These are phyloP conservation scores for Umbelopsis sp. DNA, from an alignment of 192 early-diverging fungal species.

Conservation along the genomic window DNA sequence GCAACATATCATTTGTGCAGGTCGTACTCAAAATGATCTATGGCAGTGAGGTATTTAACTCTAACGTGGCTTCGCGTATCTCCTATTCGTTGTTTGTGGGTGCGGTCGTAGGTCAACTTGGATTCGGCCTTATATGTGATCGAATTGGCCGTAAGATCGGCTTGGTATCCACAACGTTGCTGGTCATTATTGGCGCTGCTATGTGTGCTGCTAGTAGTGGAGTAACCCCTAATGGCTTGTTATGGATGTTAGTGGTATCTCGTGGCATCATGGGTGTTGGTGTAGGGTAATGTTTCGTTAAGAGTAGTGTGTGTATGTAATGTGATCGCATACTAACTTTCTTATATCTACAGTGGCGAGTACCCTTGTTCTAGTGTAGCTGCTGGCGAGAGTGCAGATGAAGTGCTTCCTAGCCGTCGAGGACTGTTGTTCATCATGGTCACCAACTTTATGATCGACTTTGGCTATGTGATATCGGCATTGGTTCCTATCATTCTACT, in stretches of 20 bases:
- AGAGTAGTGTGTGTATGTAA: slow-evolving; percentile 10
- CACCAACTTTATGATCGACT: slow-evolving; percentile 56
- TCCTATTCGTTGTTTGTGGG: slow-evolving; percentile 56
- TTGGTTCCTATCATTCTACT: slow-evolving; percentile 50
- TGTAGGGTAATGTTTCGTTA: slow-evolving; percentile 18
- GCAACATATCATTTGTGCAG: slow-evolving; percentile 54
- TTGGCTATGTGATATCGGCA: slow-evolving; percentile 50
- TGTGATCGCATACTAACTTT: not conserved
- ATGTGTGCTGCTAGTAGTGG: slow-evolving; percentile 47
- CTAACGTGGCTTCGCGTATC: slow-evolving; percentile 44
- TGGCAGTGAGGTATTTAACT: slow-evolving; percentile 36
- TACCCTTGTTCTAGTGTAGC: slow-evolving; percentile 58
- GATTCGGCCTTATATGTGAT: slow-evolving; percentile 53
- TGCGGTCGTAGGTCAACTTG: slow-evolving; percentile 55
- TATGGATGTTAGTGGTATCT: slow-evolving; percentile 51
- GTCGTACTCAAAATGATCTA: slow-evolving; percentile 51
- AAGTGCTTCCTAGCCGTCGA: slow-evolving; percentile 42
- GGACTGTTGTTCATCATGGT: slow-evolving; percentile 42
- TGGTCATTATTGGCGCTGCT: slow-evolving; percentile 52
- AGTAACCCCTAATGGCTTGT: slow-evolving; percentile 38
- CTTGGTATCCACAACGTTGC: slow-evolving; percentile 46
- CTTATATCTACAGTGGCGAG: slow-evolving; percentile 37
- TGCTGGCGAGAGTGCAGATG: slow-evolving; percentile 57
- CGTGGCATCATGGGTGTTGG: slow-evolving; percentile 51
- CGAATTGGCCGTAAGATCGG: slow-evolving; percentile 58